phyloP scores from a whole-genome alignment of 2,329 filamentous ascomycete species.

The Sporothrix curviconia region DNA sequence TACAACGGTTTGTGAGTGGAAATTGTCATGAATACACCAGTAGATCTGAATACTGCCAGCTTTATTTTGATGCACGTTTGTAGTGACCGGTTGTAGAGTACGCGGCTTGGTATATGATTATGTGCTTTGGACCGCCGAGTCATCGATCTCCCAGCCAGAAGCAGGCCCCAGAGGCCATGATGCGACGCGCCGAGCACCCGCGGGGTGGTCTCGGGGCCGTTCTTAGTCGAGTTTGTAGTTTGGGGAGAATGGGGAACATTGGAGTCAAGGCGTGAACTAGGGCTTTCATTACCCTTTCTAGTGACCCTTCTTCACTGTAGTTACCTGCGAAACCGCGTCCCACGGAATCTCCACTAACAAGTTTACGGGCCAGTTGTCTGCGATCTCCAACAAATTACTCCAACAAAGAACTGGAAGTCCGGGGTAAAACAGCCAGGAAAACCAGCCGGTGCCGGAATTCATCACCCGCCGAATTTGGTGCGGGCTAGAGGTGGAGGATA shows the following conservation, averaged over 20 bases:
- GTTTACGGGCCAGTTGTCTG: background rate
- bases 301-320: no score
- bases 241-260: background rate
- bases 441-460: constrained; percentile 2
- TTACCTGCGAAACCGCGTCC: no score
- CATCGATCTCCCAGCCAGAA: background rate
- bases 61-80: no score
- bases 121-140: background rate
- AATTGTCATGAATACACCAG: no score
- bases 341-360: background rate
- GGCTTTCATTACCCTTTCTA: no score
- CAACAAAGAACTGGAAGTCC: background rate
- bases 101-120: background rate
- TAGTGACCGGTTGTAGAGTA: background rate
- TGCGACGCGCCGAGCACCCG: constrained; percentile 2
- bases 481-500: no score
- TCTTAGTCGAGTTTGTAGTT: background rate
- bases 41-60: no score
- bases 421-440: background rate
- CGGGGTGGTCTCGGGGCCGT: background rate
- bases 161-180: background rate
- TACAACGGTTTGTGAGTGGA: no score
- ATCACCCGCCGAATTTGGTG: background rate
- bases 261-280: background rate
- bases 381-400: no score